Conservation (phyloP, 257 asterid genomes). For the Osmanthus fragrans region DNA sequence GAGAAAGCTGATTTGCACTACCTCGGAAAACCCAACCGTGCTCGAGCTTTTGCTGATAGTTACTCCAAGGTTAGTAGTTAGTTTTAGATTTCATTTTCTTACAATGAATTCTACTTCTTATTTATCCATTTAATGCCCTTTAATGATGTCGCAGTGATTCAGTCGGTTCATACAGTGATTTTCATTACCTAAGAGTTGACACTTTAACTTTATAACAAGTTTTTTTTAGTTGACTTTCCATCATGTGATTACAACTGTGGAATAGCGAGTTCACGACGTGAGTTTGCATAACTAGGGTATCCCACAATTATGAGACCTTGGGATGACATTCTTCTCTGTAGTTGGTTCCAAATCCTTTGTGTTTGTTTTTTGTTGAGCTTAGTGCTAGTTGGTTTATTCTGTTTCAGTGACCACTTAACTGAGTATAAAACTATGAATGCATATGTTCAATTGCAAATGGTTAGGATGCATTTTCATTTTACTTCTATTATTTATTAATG, state of each 20-base stretch:
- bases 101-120: not conserved
- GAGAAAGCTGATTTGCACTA: slow-evolving; percentile 84
- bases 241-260: not conserved
- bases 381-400: not conserved
- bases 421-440: not conserved
- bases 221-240: not conserved
- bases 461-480: not conserved
- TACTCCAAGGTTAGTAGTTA: slow-evolving; percentile 71
- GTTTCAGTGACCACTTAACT: not conserved
- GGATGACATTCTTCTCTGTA: not conserved
- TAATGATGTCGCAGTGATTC: not conserved
- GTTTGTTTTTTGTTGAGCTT: not conserved
- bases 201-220: not conserved
- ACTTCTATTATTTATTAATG: not conserved
- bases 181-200: not conserved
- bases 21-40: slow-evolving; percentile 75
- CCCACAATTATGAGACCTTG: not conserved
- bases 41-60: slow-evolving; percentile 88
- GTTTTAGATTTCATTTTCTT: not conserved
- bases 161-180: not conserved
- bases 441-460: not conserved
- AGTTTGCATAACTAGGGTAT: not conserved
- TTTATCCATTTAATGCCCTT: not conserved
- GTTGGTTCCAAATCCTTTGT: not conserved
- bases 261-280: not conserved